Percentiles rank a stretch among this genome's conserved stretches.
Conservation (phyloP, 129 eudicot species). For the Lactuca sativa region DNA sequence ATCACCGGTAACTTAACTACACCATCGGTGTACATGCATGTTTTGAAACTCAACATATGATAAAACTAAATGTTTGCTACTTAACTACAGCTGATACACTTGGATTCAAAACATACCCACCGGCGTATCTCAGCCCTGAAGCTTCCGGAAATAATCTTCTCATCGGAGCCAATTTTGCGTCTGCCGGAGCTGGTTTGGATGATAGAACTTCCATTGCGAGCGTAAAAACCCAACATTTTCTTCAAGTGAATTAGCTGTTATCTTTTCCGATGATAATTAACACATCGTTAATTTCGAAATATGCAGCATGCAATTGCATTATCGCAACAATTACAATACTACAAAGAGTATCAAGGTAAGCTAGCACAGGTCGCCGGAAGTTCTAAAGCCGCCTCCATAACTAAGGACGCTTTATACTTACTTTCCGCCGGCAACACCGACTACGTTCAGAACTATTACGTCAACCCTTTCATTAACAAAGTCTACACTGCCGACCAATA, state of each 20-base stretch:
- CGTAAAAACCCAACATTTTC: slow-evolving; percentile 33
- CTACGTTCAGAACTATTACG: slow-evolving; percentile 61
- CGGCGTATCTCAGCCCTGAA: slow-evolving; percentile 92
- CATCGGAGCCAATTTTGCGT: slow-evolving; percentile 84
- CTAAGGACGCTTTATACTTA: slow-evolving; percentile 50
- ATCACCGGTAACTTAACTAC: slow-evolving; percentile 54
- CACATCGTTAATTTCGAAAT: background rate
- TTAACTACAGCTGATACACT: slow-evolving; percentile 72
- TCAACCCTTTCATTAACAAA: slow-evolving; percentile 62
- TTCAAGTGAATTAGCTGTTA: background rate
- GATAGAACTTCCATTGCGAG: slow-evolving; percentile 64
- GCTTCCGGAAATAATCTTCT: slow-evolving; percentile 84
- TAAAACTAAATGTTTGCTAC: background rate
- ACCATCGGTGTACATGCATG: background rate
- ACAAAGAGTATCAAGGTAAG: slow-evolving; percentile 59
- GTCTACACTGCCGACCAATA: slow-evolving; percentile 64
- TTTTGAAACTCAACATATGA: background rate
- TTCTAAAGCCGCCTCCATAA: slow-evolving; percentile 53
- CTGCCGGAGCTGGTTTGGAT: slow-evolving; percentile 95
- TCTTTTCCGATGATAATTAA: background rate
- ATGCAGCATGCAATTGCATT: slow-evolving; percentile 74
- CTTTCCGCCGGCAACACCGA: slow-evolving; percentile 64
- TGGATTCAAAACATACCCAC: slow-evolving; percentile 73
- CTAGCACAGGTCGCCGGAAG: slow-evolving; percentile 59
- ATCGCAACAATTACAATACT: slow-evolving; percentile 52